phyloP scores from a whole-genome alignment of 306 rosid genomes.

The Leucaena leucocephala region DNA sequence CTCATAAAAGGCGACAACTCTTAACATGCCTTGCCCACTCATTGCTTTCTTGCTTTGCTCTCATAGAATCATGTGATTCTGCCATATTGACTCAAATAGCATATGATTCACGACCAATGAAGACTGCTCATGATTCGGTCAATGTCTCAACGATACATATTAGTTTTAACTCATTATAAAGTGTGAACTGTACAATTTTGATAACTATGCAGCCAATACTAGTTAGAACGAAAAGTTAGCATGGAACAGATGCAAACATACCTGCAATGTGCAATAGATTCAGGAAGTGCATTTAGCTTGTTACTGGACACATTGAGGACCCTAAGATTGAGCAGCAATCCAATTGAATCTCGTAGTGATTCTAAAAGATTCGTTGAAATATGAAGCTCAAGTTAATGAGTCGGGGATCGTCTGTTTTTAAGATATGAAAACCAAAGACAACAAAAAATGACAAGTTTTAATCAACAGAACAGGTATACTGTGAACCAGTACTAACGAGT shows the following conservation, averaged over 20 bases:
- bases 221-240: background rate
- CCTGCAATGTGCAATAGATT: constrained; percentile 58
- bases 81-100: background rate
- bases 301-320: constrained; percentile 50
- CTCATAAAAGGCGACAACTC: background rate
- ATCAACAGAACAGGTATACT: background rate
- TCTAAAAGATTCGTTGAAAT: constrained; percentile 50
- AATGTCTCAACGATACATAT: background rate
- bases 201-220: background rate
- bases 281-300: constrained; percentile 52
- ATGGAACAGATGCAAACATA: constrained; percentile 9
- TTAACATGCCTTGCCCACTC: background rate
- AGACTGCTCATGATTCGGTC: background rate
- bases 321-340: constrained; percentile 52
- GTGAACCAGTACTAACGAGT: background rate
- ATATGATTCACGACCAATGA: background rate
- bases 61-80: background rate
- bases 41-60: background rate
- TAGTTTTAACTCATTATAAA: background rate
- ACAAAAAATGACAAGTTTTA: constrained; percentile 24
- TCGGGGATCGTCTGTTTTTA: constrained; percentile 56
- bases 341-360: constrained; percentile 48
- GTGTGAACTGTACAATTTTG: background rate
- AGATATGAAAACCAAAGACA: constrained; percentile 21
- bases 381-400: constrained; percentile 55